Conservation (phyloP, 2,329 filamentous ascomycete species). For the Myriosclerotinia curreyana region DNA sequence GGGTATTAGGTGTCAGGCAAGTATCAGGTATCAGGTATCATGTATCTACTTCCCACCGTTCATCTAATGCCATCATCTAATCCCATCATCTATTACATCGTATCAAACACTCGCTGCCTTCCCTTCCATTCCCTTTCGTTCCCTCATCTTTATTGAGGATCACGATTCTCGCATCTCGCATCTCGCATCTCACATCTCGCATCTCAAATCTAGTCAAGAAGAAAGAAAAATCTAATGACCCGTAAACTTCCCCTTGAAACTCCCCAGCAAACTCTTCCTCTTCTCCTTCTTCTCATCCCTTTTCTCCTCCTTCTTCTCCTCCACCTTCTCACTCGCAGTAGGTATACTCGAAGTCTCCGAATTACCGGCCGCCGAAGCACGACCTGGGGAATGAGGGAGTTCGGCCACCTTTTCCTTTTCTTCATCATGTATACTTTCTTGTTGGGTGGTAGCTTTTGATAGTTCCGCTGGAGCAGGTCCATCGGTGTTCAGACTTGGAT, state of each 20-base stretch:
- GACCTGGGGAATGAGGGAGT: background rate
- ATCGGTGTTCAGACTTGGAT: background rate
- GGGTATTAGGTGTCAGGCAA: too few relatives aligned
- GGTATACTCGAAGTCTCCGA: background rate
- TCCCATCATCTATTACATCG: background rate
- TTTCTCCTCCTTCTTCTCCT: constrained; percentile 2
- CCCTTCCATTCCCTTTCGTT: background rate
- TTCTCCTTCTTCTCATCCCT: constrained; percentile 5
- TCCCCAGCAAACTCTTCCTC: constrained; percentile 10
- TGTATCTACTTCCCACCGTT: too few relatives aligned
- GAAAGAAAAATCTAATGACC: background rate
- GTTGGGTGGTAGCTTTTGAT: constrained; percentile 13
- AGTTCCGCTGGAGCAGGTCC: background rate
- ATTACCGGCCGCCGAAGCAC: background rate
- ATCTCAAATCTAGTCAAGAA: background rate
- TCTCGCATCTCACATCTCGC: background rate
- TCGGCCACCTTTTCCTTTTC: background rate
- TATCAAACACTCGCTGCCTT: background rate
- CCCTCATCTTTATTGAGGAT: background rate
- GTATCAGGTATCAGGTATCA: too few relatives aligned
- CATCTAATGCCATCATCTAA: too few relatives aligned
- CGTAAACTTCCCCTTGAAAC: constrained; percentile 18
- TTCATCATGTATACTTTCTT: constrained; percentile 13
- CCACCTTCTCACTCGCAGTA: background rate
- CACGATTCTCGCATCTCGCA: background rate